A percentile compares a stretch with the other conserved stretches of the same genome.
Conservation (phyloP, 345 rosid genomes). For the Sisymbrium irio region DNA sequence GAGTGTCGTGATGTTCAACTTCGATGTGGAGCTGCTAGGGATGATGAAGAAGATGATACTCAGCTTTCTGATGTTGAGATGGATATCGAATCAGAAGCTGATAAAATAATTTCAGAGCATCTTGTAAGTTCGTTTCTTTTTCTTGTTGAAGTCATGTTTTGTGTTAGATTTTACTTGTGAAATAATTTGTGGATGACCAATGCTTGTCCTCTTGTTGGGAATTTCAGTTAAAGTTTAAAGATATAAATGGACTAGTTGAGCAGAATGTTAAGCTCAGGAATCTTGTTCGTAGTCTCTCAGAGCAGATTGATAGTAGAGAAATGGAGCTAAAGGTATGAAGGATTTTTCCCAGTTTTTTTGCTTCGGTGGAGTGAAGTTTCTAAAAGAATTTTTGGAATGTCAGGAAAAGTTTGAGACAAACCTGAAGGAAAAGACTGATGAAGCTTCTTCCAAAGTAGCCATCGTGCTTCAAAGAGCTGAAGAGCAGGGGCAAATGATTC, state of each 20-base stretch:
- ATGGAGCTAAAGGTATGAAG: constrained; percentile 70
- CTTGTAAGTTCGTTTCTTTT: constrained; percentile 49
- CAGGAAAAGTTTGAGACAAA: constrained; percentile 71
- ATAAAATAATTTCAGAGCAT: constrained; percentile 68
- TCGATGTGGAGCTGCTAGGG: constrained; percentile 64
- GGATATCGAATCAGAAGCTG: constrained; percentile 55
- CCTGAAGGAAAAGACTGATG: constrained; percentile 65
- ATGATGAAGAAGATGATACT: constrained; percentile 43
- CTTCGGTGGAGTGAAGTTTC: constrained; percentile 5
- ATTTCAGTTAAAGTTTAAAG: constrained; percentile 81
- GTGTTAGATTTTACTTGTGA: constrained; percentile 4
- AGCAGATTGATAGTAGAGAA: constrained; percentile 71
- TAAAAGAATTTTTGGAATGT: constrained; percentile 23
- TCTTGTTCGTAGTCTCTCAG: constrained; percentile 78
- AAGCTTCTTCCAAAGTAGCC: constrained; percentile 81
- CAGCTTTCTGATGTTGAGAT: constrained; percentile 44
- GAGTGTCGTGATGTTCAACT: constrained; percentile 95
- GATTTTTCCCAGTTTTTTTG: constrained; percentile 2
- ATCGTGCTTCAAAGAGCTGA: constrained; percentile 83
- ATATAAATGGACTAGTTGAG: constrained; percentile 92
- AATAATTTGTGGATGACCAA: constrained; percentile 6
- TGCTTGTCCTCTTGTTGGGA: constrained; percentile 22
- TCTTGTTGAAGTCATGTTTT: neutral
- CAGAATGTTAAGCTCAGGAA: constrained; percentile 92
- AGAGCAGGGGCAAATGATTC: constrained; percentile 88